Conservation (phyloP, 345 rosid genomes). For the Angophora floribunda region DNA sequence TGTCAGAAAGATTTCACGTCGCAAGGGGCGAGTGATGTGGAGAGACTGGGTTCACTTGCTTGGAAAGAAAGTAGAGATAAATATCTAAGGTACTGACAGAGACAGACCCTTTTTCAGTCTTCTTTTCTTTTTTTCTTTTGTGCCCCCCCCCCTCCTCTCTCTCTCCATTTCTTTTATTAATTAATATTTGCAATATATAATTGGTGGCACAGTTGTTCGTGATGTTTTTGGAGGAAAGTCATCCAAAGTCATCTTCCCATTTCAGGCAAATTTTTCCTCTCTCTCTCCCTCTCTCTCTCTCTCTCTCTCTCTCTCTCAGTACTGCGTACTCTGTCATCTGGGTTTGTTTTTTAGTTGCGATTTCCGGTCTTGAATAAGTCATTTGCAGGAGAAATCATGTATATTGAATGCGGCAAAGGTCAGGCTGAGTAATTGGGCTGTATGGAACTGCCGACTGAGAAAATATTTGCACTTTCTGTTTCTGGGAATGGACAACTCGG, state of each 20-base stretch:
- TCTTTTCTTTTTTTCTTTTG: background rate
- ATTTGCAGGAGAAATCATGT: background rate
- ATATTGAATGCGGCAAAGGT: background rate
- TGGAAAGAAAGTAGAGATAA: background rate
- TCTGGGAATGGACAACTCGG: background rate
- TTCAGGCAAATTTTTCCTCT: constrained; percentile 20
- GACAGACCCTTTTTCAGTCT: background rate
- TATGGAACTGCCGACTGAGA: background rate
- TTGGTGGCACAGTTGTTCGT: background rate
- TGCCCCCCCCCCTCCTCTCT: too few relatives aligned
- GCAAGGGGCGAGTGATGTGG: background rate
- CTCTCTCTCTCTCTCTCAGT: background rate
- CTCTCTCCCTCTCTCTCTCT: constrained; percentile 2
- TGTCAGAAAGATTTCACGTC: background rate
- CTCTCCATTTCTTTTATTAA: too few relatives aligned
- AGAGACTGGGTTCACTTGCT: background rate
- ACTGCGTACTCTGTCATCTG: background rate
- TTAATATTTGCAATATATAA: background rate
- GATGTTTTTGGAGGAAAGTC: constrained; percentile 6
- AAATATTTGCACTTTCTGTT: background rate
- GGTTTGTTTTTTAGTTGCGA: background rate
- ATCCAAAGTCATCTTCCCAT: constrained; percentile 18
- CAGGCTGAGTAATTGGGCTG: background rate
- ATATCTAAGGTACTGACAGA: background rate
- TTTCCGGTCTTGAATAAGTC: background rate